Percentiles rank a stretch among this genome's conserved stretches.
Evolutionary conservation across 2,329 filamentous ascomycete genomes (phyloP).

Genomic region (Alternaria incomplexa): DNA sequence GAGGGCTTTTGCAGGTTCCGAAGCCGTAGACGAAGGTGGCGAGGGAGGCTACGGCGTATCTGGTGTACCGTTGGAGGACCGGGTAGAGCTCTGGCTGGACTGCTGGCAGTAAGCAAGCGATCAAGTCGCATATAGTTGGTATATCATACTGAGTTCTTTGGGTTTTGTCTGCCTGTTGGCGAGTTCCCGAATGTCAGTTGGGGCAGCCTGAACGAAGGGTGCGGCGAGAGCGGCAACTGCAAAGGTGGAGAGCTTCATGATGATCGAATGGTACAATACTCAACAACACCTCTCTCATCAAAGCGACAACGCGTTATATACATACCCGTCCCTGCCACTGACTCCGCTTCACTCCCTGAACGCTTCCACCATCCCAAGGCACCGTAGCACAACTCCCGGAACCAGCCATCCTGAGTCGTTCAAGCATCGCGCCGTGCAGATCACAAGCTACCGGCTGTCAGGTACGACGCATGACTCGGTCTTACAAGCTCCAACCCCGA

Average conservation of each 20-base stretch:
- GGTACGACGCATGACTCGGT: not conserved
- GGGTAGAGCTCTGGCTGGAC: constrained; percentile 15
- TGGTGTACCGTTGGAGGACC: constrained; percentile 19
- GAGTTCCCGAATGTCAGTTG: not conserved
- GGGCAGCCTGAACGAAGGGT: constrained; percentile 7
- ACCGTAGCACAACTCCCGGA: not conserved
- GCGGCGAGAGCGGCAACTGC: constrained; percentile 13
- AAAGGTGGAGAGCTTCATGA: constrained; percentile 15
- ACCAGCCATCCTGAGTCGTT: not conserved
- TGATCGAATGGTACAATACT: not conserved
- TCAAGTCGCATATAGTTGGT: not conserved
- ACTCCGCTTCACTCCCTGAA: not conserved
- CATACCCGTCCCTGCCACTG: not conserved
- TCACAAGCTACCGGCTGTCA: not conserved
- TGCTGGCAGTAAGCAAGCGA: not conserved
- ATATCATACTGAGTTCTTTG: constrained; percentile 6
- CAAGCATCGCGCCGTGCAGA: not conserved
- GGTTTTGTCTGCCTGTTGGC: not conserved
- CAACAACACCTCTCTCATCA: not conserved
- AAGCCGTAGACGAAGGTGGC: constrained; percentile 19
- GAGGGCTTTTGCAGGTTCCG: constrained; percentile 16
- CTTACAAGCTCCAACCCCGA: not conserved
- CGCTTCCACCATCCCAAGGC: not conserved
- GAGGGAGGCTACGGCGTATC: constrained; percentile 19
- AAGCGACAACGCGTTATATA: not conserved